Base-by-base conservation (phyloP, 2,329 filamentous ascomycete genomes). In the Hortaea sp. region DNA sequence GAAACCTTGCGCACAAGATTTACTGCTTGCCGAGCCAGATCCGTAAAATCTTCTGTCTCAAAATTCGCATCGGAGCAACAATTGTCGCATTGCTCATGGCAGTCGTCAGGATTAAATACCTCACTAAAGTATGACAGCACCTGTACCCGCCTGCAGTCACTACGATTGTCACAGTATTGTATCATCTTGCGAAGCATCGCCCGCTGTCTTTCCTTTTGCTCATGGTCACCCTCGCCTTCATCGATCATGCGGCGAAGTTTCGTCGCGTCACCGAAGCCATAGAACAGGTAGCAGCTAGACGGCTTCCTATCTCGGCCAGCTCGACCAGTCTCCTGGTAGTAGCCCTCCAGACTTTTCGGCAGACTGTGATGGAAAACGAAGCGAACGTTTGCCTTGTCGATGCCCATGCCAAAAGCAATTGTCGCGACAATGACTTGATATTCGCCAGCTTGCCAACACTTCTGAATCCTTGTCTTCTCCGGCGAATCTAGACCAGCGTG, bases 371-470 rank as follows among this genome's bases (percentile, higher is more conserved):
- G 94, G 37, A 98, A 87, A 31, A 98, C 92, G 63, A 94, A 98
- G 29, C 92, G 85, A 41, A 98, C 92, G 63, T 98, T 85, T 0
- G 89, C 79, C 65, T 98, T 98, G 70, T 98, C 92, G 54, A 98
- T 98, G n/a, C 92, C 92, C 92, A 98, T 98, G 5, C 92, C 92
- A 62, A 98, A 98, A 27, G 92, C 92, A 64, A 98, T 97, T 0
- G 92, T 98, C 13, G 92, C 94, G 42, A 98, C 92, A 39, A 98
- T 94, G 31, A 98, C 85, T 55, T 95, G 85, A 58, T 83, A 78
- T 43, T 73, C 69, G 5, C 88, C 88, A 39, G 69, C 70, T 64
- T 98, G 92, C 92, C 92, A 98, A 29, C 80, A 66, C 49, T 77
- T 77, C 64, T 97, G 90, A 4, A 92, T 77, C 5, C 74, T 63